Percentiles rank a stretch among this genome's conserved stretches.
phyloP scores from a whole-genome alignment of 1,139 yeast genomes.

The Kurtzmaniella natalensis region DNA sequence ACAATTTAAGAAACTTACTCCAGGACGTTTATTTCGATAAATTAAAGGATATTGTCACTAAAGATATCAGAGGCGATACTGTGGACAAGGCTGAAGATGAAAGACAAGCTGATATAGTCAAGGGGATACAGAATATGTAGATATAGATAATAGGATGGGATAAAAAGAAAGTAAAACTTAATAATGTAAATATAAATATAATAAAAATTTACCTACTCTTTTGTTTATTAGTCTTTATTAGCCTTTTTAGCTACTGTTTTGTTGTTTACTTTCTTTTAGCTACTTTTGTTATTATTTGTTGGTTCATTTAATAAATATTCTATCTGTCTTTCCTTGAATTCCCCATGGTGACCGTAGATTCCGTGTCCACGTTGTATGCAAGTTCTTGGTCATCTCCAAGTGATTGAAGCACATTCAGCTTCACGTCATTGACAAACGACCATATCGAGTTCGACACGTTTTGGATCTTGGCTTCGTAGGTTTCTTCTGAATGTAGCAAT shows the following conservation, averaged over 20 bases:
- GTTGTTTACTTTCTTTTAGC: too few species aligned
- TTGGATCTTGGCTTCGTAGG: constrained; percentile 35
- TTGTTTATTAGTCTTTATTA: too few species aligned
- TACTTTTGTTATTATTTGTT: too few species aligned
- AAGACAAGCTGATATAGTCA: constrained; percentile 48
- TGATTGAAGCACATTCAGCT: constrained; percentile 33
- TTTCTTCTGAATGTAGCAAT: too few species aligned
- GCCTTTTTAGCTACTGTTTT: too few species aligned
- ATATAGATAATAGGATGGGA: constrained; percentile 2
- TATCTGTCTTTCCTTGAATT: too few species aligned
- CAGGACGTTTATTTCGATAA: constrained; percentile 96
- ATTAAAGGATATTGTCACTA: constrained; percentile 73
- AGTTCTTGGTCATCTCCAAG: constrained; percentile 25
- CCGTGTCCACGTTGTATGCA: constrained; percentile 6
- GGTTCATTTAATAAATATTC: too few species aligned
- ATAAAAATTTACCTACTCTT: too few species aligned
- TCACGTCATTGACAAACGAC: constrained; percentile 44
- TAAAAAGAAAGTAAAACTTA: background rate
- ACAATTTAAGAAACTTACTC: constrained; percentile 77
- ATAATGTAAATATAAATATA: background rate
- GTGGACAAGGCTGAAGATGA: constrained; percentile 34
- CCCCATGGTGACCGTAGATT: too few species aligned
- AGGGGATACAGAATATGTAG: constrained; percentile 38
- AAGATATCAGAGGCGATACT: constrained; percentile 61
- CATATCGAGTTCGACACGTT: constrained; percentile 41